These are phyloP conservation scores for Arctium minus DNA, from an alignment of 129 eudicot species.

Conservation along the genomic window DNA sequence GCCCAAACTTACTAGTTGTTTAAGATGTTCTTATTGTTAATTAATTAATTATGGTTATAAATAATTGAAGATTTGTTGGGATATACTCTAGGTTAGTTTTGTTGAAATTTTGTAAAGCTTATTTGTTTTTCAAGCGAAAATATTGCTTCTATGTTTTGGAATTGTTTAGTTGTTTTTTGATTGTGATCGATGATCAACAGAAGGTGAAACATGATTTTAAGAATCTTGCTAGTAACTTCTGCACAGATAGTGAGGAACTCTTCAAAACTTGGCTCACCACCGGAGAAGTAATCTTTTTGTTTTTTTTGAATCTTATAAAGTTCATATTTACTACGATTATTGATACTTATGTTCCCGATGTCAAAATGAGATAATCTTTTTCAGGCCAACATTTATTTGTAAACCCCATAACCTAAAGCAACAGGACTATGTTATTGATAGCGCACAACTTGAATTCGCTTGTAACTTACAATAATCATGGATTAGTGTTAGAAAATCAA, in stretches of 20 bases:
- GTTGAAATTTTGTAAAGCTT: neutral
- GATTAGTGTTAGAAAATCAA: neutral
- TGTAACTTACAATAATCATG: neutral
- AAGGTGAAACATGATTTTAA: constrained; percentile 39
- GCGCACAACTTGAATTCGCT: too few species aligned
- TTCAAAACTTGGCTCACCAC: constrained; percentile 68
- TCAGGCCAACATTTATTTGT: too few species aligned
- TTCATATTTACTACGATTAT: neutral
- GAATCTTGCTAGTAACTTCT: constrained; percentile 41
- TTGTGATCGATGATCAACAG: constrained; percentile 21
- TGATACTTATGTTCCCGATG: neutral
- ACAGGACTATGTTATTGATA: neutral
- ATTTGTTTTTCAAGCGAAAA: neutral
- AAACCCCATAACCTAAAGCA: neutral
- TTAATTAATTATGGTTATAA: neutral
- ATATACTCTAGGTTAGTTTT: neutral
- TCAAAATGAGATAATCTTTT: too few species aligned
- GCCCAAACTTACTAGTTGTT: neutral
- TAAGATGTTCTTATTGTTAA: neutral
- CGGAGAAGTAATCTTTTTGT: constrained; percentile 57
- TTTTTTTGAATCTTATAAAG: neutral
- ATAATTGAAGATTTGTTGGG: too few species aligned
- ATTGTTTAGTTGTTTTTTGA: neutral
- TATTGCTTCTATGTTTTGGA: neutral
- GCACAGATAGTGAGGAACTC: constrained; percentile 66